Evolutionary conservation across 805 yeast species (phyloP).

Genomic region (Clavispora vitiphila): DNA sequence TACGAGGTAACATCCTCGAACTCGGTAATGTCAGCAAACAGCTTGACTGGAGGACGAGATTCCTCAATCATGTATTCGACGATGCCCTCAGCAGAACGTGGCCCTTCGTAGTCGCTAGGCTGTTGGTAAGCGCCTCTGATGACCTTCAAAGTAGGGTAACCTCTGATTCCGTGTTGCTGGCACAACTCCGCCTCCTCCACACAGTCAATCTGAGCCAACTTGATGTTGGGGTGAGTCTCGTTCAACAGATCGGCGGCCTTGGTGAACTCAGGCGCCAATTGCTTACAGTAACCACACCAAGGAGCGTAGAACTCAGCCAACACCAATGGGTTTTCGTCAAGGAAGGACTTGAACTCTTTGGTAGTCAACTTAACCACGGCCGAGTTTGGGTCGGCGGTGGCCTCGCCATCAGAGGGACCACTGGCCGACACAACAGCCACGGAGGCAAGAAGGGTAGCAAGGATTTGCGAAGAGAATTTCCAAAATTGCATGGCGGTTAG

Average conservation of each 20-base stretch:
- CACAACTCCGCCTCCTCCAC: slow-evolving; percentile 73
- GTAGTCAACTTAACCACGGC: slow-evolving; percentile 79
- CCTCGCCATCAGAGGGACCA: slow-evolving; percentile 48
- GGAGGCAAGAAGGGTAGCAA: slow-evolving; percentile 35
- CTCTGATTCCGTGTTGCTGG: slow-evolving; percentile 60
- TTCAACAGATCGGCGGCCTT: slow-evolving; percentile 64
- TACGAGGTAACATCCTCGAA: slow-evolving; percentile 47
- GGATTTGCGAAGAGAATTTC: slow-evolving; percentile 32
- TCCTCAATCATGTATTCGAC: slow-evolving; percentile 75
- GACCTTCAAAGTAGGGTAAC: slow-evolving; percentile 81
- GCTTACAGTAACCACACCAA: slow-evolving; percentile 98
- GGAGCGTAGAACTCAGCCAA: slow-evolving; percentile 89
- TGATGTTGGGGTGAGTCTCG: slow-evolving; percentile 49
- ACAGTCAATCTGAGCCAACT: slow-evolving; percentile 82
- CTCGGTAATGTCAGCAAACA: slow-evolving; percentile 40
- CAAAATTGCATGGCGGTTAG: slow-evolving; percentile 32
- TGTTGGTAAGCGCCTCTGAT: slow-evolving; percentile 46
- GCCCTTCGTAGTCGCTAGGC: slow-evolving; percentile 72
- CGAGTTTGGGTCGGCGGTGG: slow-evolving; percentile 74
- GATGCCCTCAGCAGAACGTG: slow-evolving; percentile 77
- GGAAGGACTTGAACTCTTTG: slow-evolving; percentile 59
- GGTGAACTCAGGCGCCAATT: slow-evolving; percentile 73
- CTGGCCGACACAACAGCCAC: slow-evolving; percentile 29
- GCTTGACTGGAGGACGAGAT: slow-evolving; percentile 63
- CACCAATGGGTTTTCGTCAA: slow-evolving; percentile 70